Evolutionary conservation across 176 grass and related monocot genomes (phyloP).

Genomic region (Bromus sterilis): DNA sequence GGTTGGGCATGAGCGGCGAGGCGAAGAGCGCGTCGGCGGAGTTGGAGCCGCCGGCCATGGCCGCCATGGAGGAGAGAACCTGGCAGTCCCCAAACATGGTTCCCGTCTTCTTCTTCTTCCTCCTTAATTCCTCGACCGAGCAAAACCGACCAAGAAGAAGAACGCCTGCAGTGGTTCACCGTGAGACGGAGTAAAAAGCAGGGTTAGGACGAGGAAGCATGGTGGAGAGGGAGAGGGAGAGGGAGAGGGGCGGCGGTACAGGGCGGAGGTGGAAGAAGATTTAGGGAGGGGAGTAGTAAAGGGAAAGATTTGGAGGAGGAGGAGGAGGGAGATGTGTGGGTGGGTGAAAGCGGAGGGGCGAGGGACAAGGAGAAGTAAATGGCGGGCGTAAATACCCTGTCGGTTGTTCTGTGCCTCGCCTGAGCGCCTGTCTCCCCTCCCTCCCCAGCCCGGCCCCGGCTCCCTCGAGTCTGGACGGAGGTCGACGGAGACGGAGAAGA

Average conservation of each 20-base stretch:
- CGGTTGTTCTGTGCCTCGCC: slow-evolving; percentile 56
- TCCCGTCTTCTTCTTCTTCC: too few species aligned
- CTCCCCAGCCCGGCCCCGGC: neutral
- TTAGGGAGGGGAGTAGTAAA: slow-evolving; percentile 27
- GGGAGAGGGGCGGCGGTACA: neutral
- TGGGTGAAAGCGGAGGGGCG: neutral
- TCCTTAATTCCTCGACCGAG: neutral
- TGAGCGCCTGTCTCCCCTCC: neutral
- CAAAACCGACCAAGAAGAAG: neutral
- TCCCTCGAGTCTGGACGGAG: neutral
- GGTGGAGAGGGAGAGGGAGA: neutral
- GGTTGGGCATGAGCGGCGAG: slow-evolving; percentile 59
- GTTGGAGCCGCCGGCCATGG: slow-evolving; percentile 25
- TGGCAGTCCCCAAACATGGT: slow-evolving; percentile 96
- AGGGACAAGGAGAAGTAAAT: neutral
- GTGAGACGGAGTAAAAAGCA: neutral
- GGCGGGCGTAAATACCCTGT: slow-evolving; percentile 55
- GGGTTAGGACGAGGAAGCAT: neutral
- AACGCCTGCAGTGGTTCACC: neutral
- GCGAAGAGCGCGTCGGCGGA: slow-evolving; percentile 62
- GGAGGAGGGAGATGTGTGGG: neutral
- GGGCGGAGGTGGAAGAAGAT: slow-evolving; percentile 10
- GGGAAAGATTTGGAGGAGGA: neutral
- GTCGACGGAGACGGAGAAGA: neutral
- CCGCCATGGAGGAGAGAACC: slow-evolving; percentile 74